These are phyloP conservation scores for Apophysomyces variabilis DNA, from an alignment of 371 early-diverging fungal genomes.

Conservation along the genomic window DNA sequence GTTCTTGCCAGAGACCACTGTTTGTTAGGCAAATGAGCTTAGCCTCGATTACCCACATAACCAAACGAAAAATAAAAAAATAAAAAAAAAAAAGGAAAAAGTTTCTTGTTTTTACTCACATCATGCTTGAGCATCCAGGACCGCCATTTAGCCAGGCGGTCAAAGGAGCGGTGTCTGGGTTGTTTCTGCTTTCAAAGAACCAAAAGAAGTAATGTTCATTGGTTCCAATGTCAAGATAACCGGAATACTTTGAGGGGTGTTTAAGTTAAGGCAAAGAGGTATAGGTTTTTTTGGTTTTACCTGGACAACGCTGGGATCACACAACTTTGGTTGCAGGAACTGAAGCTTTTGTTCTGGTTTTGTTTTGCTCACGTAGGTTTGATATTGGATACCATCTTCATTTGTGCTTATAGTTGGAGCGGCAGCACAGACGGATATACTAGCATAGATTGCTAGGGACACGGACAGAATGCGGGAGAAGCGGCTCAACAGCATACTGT, in stretches of 20 bases:
- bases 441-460: background rate
- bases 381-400: slow-evolving; percentile 11
- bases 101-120: slow-evolving; percentile 21
- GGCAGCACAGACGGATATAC: background rate
- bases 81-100: no score
- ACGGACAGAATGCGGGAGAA: background rate
- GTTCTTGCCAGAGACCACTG: slow-evolving; percentile 84
- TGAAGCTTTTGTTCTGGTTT: slow-evolving; percentile 13
- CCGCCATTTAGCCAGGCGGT: slow-evolving; percentile 83
- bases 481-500: background rate
- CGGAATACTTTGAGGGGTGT: slow-evolving; percentile 37
- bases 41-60: background rate
- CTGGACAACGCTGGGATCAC: slow-evolving; percentile 36
- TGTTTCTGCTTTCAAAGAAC: slow-evolving; percentile 81
- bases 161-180: slow-evolving; percentile 59
- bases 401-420: background rate
- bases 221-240: slow-evolving; percentile 65
- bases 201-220: slow-evolving; percentile 83
- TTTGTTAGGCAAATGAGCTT: slow-evolving; percentile 6
- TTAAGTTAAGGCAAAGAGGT: background rate
- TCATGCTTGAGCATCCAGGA: slow-evolving; percentile 81
- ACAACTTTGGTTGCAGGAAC: slow-evolving; percentile 27
- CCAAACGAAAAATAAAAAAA: no score
- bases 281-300: slow-evolving; percentile 13
- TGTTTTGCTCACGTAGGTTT: background rate